phyloP scores from a whole-genome alignment of 2,329 filamentous ascomycete species.

The Alternaria rosae region DNA sequence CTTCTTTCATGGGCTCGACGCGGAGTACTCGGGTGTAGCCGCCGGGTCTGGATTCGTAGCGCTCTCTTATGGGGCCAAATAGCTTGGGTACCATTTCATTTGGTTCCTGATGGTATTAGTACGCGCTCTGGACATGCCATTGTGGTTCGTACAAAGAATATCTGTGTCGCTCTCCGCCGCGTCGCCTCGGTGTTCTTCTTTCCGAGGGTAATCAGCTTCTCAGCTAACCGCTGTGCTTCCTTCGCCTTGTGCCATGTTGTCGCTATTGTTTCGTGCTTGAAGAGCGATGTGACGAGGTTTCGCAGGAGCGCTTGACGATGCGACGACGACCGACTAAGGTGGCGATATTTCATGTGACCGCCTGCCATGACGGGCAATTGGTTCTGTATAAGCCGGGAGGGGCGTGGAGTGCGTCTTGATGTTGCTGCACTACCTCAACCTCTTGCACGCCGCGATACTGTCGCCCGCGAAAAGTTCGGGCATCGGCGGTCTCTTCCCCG shows the following conservation, averaged over 20 bases:
- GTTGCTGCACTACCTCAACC: conserved; percentile 8
- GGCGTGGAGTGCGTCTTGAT: conserved; percentile 13
- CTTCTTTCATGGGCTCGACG: conserved; percentile 85
- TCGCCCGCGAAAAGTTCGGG: conserved; percentile 35
- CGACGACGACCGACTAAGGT: conserved; percentile 82
- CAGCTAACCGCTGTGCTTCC: conserved; percentile 90
- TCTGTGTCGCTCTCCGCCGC: conserved; percentile 74
- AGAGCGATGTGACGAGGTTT: conserved; percentile 93
- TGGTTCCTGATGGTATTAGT: conserved; percentile 63
- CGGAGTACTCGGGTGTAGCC: conserved; percentile 95
- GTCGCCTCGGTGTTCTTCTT: conserved; percentile 92
- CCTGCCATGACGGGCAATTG: conserved; percentile 72
- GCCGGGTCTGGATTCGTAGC: conserved; percentile 80
- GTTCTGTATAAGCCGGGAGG: conserved; percentile 2
- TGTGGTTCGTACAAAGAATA: conserved; percentile 80
- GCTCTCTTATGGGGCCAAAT: conserved; percentile 79
- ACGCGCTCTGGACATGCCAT: conserved; percentile 10
- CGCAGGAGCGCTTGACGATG: conserved; percentile 92
- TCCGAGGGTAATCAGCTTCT: conserved; percentile 91
- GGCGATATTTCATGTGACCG: conserved; percentile 84
- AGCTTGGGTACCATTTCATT: conserved; percentile 80
- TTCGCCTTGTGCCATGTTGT: conserved; percentile 98
- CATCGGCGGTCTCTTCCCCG: conserved; percentile 28
- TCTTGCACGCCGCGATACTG: conserved; percentile 1
- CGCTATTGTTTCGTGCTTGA: conserved; percentile 90